phyloP scores from a whole-genome alignment of 805 yeast species.

The Candida glaebosa region DNA sequence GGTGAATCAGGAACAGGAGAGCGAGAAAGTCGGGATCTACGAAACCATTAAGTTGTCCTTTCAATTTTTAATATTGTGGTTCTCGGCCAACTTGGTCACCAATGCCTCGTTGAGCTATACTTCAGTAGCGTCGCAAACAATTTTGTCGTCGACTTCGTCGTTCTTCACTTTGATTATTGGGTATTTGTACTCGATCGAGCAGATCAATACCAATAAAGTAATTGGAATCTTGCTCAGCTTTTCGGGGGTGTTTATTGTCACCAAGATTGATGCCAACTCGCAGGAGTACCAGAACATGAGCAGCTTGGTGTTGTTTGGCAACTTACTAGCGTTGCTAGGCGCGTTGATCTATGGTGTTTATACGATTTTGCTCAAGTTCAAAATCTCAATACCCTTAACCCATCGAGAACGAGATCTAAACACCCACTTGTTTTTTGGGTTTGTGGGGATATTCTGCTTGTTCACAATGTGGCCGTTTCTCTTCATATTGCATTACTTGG shows the following conservation, averaged over 20 bases:
- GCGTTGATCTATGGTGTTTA: conserved; percentile 91
- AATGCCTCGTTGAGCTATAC: conserved; percentile 87
- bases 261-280: conserved; percentile 53
- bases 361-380: conserved; percentile 75
- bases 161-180: conserved; percentile 90
- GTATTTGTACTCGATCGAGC: conserved; percentile 65
- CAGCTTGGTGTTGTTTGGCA: conserved; percentile 54
- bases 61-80: conserved; percentile 88
- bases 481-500: conserved; percentile 56
- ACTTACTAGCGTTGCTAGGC: conserved; percentile 73
- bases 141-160: conserved; percentile 85
- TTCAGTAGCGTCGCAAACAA: conserved; percentile 91
- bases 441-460: conserved; percentile 83
- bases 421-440: conserved; percentile 89
- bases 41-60: conserved; percentile 75
- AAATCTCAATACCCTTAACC: conserved; percentile 42
- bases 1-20: conserved; percentile 6
- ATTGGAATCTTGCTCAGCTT: conserved; percentile 70
- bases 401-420: conserved; percentile 72
- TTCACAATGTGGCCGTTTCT: conserved; percentile 81
- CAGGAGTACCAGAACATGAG: conserved; percentile 17
- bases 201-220: conserved; percentile 60
- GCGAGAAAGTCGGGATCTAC: conserved; percentile 30
- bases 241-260: conserved; percentile 75
- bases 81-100: conserved; percentile 80